phyloP scores from a whole-genome alignment of 1,139 yeast genomes.

The Candida tropicalis region DNA sequence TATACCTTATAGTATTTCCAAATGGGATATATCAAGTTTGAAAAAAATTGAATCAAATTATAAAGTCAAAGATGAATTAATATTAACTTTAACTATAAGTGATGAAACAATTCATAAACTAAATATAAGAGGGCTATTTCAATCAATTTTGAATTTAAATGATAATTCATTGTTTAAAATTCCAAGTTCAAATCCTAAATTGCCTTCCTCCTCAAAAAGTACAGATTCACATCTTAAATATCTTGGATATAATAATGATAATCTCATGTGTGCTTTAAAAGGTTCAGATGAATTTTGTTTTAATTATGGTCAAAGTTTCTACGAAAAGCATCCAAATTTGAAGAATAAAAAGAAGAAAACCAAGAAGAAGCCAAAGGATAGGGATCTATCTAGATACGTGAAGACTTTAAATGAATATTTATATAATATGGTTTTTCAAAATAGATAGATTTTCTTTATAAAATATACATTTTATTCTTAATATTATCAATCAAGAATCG shows the following conservation, averaged over 20 bases:
- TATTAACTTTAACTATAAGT: conserved; percentile 35
- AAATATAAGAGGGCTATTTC: conserved; percentile 34
- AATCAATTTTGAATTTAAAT: conserved; percentile 21
- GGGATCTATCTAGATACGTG: neutral
- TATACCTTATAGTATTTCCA: conserved; percentile 39
- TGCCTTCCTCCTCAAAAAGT: conserved; percentile 14
- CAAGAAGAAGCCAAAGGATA: neutral
- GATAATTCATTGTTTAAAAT: conserved; percentile 18
- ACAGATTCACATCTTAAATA: conserved; percentile 14
- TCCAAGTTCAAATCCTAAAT: conserved; percentile 14
- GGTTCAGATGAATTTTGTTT: conserved; percentile 31
- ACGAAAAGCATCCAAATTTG: conserved; percentile 13
- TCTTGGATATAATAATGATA: conserved; percentile 29
- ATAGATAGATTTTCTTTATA: no score
- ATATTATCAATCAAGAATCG: no score
- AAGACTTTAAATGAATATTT: neutral
- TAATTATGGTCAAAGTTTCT: conserved; percentile 22
- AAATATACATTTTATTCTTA: no score
- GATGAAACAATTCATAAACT: conserved; percentile 38
- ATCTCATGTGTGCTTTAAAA: conserved; percentile 36
- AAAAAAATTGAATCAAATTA: conserved; percentile 16
- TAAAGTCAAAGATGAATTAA: conserved; percentile 34
- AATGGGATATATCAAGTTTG: conserved; percentile 24
- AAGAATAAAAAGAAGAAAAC: neutral
- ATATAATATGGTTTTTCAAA: neutral